Percentiles rank a stretch among this genome's conserved stretches.
Conservation (phyloP, 257 asterid species). For the Solanum virginianum region DNA sequence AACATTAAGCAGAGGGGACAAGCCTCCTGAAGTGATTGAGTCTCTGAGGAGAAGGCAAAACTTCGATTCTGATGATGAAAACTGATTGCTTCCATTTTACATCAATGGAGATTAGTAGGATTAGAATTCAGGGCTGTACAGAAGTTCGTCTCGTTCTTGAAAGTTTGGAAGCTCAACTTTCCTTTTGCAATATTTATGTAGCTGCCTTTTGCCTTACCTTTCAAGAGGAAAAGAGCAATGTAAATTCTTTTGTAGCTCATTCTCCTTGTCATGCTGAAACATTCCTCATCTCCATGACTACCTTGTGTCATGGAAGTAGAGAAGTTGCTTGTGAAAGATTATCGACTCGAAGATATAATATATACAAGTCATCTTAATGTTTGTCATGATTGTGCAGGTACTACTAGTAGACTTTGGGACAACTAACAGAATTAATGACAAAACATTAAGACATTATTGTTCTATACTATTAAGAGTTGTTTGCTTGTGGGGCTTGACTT, state of each 20-base stretch:
- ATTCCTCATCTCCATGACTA: neutral
- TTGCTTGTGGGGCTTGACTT: too few relatives aligned
- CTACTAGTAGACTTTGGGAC: too few relatives aligned
- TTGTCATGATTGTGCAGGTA: too few relatives aligned
- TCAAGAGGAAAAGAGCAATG: neutral
- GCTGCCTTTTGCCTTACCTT: neutral
- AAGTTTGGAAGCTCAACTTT: neutral
- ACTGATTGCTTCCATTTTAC: slow-evolving; percentile 3
- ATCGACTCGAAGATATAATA: too few relatives aligned
- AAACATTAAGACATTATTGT: too few relatives aligned
- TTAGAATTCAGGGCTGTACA: neutral
- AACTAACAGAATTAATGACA: too few relatives aligned
- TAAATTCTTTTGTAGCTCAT: neutral
- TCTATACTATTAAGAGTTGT: too few relatives aligned
- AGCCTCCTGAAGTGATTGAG: slow-evolving; percentile 46
- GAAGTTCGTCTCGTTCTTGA: neutral
- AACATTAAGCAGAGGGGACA: slow-evolving; percentile 9
- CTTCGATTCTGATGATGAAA: slow-evolving; percentile 72
- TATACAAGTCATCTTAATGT: too few relatives aligned
- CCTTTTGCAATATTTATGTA: neutral
- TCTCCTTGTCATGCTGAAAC: neutral
- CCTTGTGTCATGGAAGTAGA: too few relatives aligned
- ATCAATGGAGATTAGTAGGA: neutral
- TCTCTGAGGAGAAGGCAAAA: slow-evolving; percentile 65
- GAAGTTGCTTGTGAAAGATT: too few relatives aligned